Conservation (phyloP, 1,139 yeast genomes). For the Geotrichum histeridarum region DNA sequence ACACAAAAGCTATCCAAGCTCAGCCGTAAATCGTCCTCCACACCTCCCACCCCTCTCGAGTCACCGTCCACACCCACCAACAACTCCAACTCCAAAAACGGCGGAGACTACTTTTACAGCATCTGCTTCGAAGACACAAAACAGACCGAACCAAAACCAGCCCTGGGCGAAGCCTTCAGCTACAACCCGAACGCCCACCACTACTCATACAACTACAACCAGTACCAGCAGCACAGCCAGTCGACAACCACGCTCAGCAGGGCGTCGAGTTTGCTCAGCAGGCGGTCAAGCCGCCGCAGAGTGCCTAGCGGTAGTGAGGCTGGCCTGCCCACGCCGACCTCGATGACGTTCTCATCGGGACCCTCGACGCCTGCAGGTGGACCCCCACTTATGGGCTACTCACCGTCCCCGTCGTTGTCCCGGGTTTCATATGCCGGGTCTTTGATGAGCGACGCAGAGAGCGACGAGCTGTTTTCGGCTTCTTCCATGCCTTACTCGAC, state of each 20-base stretch:
- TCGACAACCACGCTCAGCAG: constrained; percentile 3
- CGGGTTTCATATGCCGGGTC: background rate
- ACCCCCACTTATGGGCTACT: background rate
- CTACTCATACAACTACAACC: background rate
- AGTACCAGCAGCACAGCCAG: background rate
- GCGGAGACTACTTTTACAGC: constrained; percentile 29
- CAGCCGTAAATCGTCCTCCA: constrained; percentile 16
- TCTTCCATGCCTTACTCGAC: background rate
- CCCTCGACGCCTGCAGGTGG: background rate
- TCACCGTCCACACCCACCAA: constrained; percentile 1
- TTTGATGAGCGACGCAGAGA: background rate
- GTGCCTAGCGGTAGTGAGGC: background rate
- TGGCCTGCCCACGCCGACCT: background rate
- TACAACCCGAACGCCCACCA: background rate
- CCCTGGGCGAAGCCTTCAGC: background rate
- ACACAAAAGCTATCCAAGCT: constrained; percentile 29
- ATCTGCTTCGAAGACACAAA: constrained; percentile 27
- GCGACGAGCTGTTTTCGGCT: background rate
- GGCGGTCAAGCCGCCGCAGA: background rate
- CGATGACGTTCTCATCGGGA: background rate
- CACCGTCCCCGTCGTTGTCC: background rate
- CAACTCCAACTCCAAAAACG: constrained; percentile 2
- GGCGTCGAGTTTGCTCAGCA: constrained; percentile 10
- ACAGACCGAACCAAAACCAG: background rate
- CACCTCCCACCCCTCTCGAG: constrained; percentile 1